Conservation (phyloP, 1,284 basidiomycete species). For the Sanghuangporus baumii region DNA sequence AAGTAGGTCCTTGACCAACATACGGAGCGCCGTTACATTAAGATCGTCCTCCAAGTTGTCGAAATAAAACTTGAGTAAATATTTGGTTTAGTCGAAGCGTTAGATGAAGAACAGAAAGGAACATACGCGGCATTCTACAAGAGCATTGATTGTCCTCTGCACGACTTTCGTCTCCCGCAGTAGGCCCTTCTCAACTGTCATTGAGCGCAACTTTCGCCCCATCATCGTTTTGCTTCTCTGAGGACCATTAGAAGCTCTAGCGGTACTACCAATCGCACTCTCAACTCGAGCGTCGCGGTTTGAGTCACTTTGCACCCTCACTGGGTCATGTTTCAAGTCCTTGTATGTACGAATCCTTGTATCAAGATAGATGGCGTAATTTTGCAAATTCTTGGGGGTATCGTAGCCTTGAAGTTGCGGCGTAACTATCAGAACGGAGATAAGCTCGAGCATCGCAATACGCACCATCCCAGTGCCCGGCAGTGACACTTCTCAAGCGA, state of each 20-base stretch:
- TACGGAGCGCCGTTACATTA: slow-evolving; percentile 82
- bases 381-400: slow-evolving; percentile 80
- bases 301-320: slow-evolving; percentile 83
- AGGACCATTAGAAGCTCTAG: slow-evolving; percentile 29
- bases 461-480: slow-evolving; percentile 78
- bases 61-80: slow-evolving; percentile 71
- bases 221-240: slow-evolving; percentile 72
- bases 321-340: slow-evolving; percentile 90
- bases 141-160: slow-evolving; percentile 82
- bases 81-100: background rate
- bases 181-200: slow-evolving; percentile 95
- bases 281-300: slow-evolving; percentile 79
- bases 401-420: slow-evolving; percentile 56
- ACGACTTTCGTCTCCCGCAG: slow-evolving; percentile 89
- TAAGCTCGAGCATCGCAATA: slow-evolving; percentile 15
- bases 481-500: slow-evolving; percentile 70
- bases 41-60: slow-evolving; percentile 93
- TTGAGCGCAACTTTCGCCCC: slow-evolving; percentile 78
- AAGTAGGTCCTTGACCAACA: slow-evolving; percentile 96
- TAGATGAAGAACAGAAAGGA: background rate
- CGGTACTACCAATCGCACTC: slow-evolving; percentile 42
- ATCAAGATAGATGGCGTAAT: slow-evolving; percentile 90
- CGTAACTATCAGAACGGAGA: background rate
- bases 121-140: slow-evolving; percentile 83
- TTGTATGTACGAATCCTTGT: slow-evolving; percentile 84